phyloP scores from a whole-genome alignment of 805 yeast genomes.

The Candida pini region DNA sequence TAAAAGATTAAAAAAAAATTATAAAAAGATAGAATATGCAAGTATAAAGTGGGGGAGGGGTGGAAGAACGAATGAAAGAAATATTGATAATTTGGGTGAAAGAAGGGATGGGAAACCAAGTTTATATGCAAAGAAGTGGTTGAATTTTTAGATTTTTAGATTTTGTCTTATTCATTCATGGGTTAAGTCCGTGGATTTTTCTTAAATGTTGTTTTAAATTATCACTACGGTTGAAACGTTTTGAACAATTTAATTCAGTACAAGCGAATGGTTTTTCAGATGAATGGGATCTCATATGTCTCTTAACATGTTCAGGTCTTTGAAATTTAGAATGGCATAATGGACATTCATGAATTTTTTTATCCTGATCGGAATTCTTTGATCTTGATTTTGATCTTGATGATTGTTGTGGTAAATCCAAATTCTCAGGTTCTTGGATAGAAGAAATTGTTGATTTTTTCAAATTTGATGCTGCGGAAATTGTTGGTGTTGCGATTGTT shows the following conservation, averaged over 20 bases:
- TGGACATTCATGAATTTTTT: slow-evolving; percentile 60
- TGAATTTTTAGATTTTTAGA: neutral
- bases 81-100: neutral
- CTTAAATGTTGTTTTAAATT: slow-evolving; percentile 57
- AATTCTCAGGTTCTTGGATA: slow-evolving; percentile 21
- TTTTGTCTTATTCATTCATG: neutral
- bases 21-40: neutral
- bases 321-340: slow-evolving; percentile 58
- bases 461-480: slow-evolving; percentile 9
- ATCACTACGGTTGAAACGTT: slow-evolving; percentile 54
- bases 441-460: slow-evolving; percentile 5
- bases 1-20: too few relatives aligned
- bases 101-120: neutral
- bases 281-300: slow-evolving; percentile 56
- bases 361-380: slow-evolving; percentile 28
- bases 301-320: slow-evolving; percentile 66
- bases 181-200: slow-evolving; percentile 43
- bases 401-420: slow-evolving; percentile 30
- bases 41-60: neutral
- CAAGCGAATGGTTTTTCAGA: slow-evolving; percentile 54
- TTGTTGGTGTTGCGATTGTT: slow-evolving; percentile 13
- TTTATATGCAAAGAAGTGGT: neutral
- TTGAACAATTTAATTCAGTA: slow-evolving; percentile 45
- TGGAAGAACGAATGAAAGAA: neutral
- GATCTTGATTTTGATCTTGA: slow-evolving; percentile 30